Evolutionary conservation across 306 rosid species (phyloP), one percentile per base, ranked within the genome.

Genomic region (Mucuna pruriens): DNA sequence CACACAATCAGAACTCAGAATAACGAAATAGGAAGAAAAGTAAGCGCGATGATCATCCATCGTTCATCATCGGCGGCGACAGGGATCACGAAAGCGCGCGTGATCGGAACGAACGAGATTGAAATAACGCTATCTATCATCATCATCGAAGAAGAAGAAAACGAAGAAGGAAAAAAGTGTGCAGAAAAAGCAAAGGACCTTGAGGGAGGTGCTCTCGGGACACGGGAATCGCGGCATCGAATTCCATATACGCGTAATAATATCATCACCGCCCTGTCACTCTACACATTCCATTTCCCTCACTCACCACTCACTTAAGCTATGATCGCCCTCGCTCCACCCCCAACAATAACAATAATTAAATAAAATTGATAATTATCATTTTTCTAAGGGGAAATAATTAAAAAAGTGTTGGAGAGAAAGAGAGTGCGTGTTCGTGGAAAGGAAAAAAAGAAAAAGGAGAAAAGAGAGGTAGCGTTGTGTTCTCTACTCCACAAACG

Each of bases 401-500:
- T n/a, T 62, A 44, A 33, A 46, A 39, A 40, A 42, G 23, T 4
- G n/a, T 3, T 2, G n/a, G n/a, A 19, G 13, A 25, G 36, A 40
- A 5, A 29, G 65, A 42, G 26, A 0, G 77, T 2, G 74, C 25
- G 31, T 29, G 2, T 29, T 29, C 31, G 40, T 62, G 31, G 13
- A 15, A 11, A 9, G 17, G 52, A 42, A 69, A 33, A 82, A 52
- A 75, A n/a, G n/a, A 66, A 78, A 70, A 64, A 9, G 58, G 58
- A 55, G 58, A 72, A 5, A 42, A 72, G n/a, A 76, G 87, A 77
- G 82, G 80, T 44, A 82, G 92, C 88, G 88, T 72, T 85, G 91
- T 80, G 89, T 87, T 84, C 92, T 91, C 89, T 89, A 73, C 94
- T 92, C 99, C 97, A 93, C 97, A 94, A 90, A 87, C 84, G 84